Percentiles rank a stretch among this genome's conserved stretches.
phyloP scores from a whole-genome alignment of 2,329 filamentous ascomycete genomes.

The Epichloe sylvatica region DNA sequence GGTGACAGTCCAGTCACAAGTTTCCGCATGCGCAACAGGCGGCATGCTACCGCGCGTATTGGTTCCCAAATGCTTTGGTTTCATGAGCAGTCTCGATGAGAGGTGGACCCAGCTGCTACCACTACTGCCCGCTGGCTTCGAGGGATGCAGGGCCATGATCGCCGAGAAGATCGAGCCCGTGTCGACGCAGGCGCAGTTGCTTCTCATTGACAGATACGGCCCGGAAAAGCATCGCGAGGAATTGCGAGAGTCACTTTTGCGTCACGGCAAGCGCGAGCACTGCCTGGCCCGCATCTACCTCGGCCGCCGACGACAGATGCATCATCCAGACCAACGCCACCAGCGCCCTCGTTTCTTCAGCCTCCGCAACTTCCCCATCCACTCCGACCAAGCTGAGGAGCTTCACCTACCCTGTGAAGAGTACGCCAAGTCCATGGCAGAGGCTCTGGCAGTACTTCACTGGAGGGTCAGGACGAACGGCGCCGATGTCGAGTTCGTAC shows the following conservation, averaged over 20 bases:
- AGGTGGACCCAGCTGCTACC: slow-evolving; percentile 10
- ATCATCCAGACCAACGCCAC: not conserved
- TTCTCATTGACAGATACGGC: slow-evolving; percentile 11
- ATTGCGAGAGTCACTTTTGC: not conserved
- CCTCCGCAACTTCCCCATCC: no score
- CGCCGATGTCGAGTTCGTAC: slow-evolving; percentile 42
- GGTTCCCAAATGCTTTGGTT: slow-evolving; percentile 1
- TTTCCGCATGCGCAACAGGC: not conserved
- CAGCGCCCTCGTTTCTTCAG: not conserved
- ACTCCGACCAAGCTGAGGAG: no score
- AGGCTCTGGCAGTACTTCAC: slow-evolving; percentile 27
- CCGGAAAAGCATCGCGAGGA: not conserved
- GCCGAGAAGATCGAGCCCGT: slow-evolving; percentile 17
- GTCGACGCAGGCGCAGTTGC: slow-evolving; percentile 3
- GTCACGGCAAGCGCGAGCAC: slow-evolving; percentile 23
- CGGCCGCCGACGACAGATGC: slow-evolving; percentile 18
- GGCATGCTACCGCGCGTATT: not conserved
- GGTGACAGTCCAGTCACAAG: not conserved
- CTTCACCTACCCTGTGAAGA: slow-evolving; percentile 19
- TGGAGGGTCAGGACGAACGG: slow-evolving; percentile 35
- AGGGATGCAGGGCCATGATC: slow-evolving; percentile 15
- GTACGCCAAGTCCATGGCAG: slow-evolving; percentile 31
- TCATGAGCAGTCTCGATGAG: not conserved
- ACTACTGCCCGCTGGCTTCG: slow-evolving; percentile 10
- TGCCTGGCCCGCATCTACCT: slow-evolving; percentile 37